A percentile compares a stretch with the other conserved stretches of the same genome.
phyloP scores from a whole-genome alignment of 2,329 filamentous ascomycete species.

The Fusarium euwallaceae region DNA sequence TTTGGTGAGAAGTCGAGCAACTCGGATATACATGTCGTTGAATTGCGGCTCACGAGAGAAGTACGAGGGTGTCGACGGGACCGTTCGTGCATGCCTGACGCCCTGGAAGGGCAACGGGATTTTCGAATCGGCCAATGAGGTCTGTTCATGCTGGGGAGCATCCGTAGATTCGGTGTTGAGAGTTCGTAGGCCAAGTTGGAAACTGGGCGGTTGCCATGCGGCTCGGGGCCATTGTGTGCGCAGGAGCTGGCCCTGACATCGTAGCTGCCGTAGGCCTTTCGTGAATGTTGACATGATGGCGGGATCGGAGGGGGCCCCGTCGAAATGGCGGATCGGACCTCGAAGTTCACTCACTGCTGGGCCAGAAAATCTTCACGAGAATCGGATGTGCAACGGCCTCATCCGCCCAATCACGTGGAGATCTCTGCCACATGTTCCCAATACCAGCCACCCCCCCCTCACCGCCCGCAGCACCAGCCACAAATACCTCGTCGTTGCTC shows the following conservation, averaged over 20 bases:
- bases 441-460: constrained; percentile 13
- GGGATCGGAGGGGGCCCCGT: constrained; percentile 41
- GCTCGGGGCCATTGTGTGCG: constrained; percentile 49
- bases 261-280: constrained; percentile 53
- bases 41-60: constrained; percentile 89
- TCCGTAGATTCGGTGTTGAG: constrained; percentile 43
- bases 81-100: constrained; percentile 73
- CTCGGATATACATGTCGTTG: constrained; percentile 83
- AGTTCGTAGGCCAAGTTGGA: constrained; percentile 46
- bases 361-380: constrained; percentile 46
- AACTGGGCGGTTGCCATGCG: constrained; percentile 39
- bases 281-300: constrained; percentile 53
- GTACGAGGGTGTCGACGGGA: constrained; percentile 92
- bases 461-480: constrained; percentile 34
- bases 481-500: constrained; percentile 37
- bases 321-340: constrained; percentile 41
- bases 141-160: constrained; percentile 27
- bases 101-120: constrained; percentile 49
- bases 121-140: constrained; percentile 37
- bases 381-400: constrained; percentile 26
- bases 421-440: constrained; percentile 28
- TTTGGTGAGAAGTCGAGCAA: constrained; percentile 79
- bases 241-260: constrained; percentile 50
- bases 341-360: constrained; percentile 34
- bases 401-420: constrained; percentile 45